Conservation (phyloP, 2,329 filamentous ascomycete genomes). For the Botrytis porri region DNA sequence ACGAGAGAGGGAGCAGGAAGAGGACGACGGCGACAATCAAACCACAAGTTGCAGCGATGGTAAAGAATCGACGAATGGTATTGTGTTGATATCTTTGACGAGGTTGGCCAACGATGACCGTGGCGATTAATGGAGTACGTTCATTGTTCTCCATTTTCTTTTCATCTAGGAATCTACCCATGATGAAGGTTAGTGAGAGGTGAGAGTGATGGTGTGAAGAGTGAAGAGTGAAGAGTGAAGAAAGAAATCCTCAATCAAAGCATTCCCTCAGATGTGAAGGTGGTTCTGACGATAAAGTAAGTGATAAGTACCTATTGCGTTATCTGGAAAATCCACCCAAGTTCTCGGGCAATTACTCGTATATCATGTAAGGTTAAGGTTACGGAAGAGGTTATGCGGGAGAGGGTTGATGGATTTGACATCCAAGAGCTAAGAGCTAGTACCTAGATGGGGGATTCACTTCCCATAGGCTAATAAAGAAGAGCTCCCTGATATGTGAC, state of each 20-base stretch:
- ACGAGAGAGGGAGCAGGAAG: conserved; percentile 49
- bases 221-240: not conserved
- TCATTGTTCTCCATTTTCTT: conserved; percentile 38
- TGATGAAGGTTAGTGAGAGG: conserved; percentile 6
- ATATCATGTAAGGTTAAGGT: not conserved
- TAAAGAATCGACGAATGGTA: conserved; percentile 63
- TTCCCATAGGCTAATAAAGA: not conserved
- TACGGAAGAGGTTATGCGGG: not conserved
- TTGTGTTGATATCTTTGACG: conserved; percentile 57
- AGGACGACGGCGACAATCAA: conserved; percentile 42
- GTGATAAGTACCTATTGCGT: not conserved
- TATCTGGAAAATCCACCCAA: not conserved
- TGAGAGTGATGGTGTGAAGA: not conserved
- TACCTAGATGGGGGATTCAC: not conserved
- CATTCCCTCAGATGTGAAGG: not conserved
- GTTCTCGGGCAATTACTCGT: not conserved
- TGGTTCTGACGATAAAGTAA: not conserved
- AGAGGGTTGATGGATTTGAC: too few relatives aligned
- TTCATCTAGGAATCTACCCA: conserved; percentile 14
- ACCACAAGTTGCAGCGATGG: conserved; percentile 55
- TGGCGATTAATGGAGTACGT: conserved; percentile 64
- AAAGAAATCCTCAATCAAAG: not conserved
- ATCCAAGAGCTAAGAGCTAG: not conserved
- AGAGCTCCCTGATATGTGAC: conserved; percentile 1
- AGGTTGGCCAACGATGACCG: conserved; percentile 53